Conservation (phyloP, 1,139 yeast species). For the Protomyces arabidopsidicola region DNA sequence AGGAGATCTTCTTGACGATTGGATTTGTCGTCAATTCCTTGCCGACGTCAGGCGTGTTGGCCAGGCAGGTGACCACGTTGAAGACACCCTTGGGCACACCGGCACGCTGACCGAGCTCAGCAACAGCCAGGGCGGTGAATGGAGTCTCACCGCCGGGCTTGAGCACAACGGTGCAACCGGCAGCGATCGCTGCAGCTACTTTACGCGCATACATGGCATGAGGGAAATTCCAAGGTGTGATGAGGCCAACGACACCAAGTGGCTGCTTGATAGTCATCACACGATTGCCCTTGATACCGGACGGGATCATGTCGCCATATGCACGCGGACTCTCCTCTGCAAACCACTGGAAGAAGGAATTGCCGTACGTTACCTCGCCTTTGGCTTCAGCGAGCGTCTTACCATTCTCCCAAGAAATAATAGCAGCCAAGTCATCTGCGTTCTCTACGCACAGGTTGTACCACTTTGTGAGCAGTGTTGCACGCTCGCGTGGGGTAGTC, state of each 20-base stretch:
- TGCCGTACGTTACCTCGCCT: conserved; percentile 75
- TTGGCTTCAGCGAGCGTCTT: conserved; percentile 72
- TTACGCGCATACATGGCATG: conserved; percentile 90
- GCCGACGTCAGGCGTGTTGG: conserved; percentile 53
- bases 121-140: conserved; percentile 75
- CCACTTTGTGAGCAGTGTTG: conserved; percentile 61
- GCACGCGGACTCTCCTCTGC: conserved; percentile 79
- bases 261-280: conserved; percentile 43
- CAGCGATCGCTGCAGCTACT: conserved; percentile 67
- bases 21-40: conserved; percentile 64
- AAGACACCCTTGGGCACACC: conserved; percentile 84
- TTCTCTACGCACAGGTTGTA: conserved; percentile 61
- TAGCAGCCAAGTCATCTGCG: conserved; percentile 65
- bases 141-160: conserved; percentile 94
- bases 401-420: conserved; percentile 79
- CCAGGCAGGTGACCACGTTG: conserved; percentile 56
- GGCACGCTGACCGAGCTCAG: conserved; percentile 60
- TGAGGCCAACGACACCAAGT: conserved; percentile 64
- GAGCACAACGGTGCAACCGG: conserved; percentile 84
- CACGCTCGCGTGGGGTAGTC: conserved; percentile 62
- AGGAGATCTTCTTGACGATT: conserved; percentile 66
- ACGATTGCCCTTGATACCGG: conserved; percentile 55
- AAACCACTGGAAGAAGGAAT: conserved; percentile 82
- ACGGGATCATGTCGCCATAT: conserved; percentile 68
- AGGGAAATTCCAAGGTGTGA: conserved; percentile 97